A percentile compares a stretch with the other conserved stretches of the same genome.
Evolutionary conservation across 257 asterid species (phyloP).

Genomic region (Leonotis leonurus): DNA sequence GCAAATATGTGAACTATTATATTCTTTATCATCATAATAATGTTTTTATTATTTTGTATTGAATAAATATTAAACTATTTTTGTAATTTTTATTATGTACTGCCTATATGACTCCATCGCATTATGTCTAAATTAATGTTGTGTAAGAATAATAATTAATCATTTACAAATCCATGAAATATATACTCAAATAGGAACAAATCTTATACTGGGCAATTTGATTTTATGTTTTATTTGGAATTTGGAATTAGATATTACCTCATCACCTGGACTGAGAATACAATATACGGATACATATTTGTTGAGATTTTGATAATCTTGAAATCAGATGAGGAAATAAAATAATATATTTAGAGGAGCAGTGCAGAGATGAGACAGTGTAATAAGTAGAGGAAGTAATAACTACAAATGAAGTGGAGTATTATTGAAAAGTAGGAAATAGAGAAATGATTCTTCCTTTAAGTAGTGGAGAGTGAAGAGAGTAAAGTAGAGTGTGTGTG

Average conservation of each 20-base stretch:
- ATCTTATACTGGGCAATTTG: neutral
- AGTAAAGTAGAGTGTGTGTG: constrained; percentile 11
- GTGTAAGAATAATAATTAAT: neutral
- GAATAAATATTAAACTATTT: too few species aligned
- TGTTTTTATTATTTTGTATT: too few species aligned
- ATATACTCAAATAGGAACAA: neutral
- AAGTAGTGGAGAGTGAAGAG: constrained; percentile 18
- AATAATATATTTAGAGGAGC: neutral
- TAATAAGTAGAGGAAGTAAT: neutral
- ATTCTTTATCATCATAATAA: too few species aligned
- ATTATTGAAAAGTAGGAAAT: neutral
- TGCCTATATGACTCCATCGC: too few species aligned
- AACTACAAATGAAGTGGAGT: neutral
- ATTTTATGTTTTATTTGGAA: neutral
- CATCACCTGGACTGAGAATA: neutral
- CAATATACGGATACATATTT: neutral
- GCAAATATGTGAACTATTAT: too few species aligned
- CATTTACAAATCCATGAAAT: neutral
- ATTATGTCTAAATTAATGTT: too few species aligned
- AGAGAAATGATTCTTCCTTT: neutral
- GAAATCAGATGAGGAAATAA: neutral
- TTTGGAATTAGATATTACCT: neutral
- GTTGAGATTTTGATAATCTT: neutral
- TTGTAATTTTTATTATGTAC: too few species aligned
- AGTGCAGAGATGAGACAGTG: neutral